These are phyloP conservation scores for Colletotrichum melonis DNA, from an alignment of 2,329 filamentous ascomycete species.

Conservation along the genomic window DNA sequence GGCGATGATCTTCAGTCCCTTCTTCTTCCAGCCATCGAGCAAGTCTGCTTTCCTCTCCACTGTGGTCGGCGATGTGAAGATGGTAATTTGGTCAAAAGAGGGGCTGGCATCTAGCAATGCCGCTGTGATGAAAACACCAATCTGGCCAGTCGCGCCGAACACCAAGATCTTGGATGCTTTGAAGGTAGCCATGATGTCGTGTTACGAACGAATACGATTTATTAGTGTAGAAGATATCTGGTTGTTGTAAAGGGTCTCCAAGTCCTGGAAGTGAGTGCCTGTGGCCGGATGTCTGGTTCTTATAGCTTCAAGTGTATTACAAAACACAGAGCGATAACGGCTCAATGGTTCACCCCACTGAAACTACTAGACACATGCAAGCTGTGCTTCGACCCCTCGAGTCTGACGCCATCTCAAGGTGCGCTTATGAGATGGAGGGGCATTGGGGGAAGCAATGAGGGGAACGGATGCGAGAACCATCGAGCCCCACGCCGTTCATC, in stretches of 20 bases:
- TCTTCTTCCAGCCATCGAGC: constrained; percentile 39
- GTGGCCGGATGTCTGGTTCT: background rate
- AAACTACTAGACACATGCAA: constrained; percentile 24
- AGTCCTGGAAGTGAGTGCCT: background rate
- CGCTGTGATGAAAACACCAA: constrained; percentile 54
- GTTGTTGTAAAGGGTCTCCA: background rate
- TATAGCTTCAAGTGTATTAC: constrained; percentile 12
- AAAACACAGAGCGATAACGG: constrained; percentile 19
- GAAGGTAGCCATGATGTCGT: constrained; percentile 20
- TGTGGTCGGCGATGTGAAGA: constrained; percentile 44
- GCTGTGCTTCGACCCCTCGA: constrained; percentile 17
- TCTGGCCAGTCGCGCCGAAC: constrained; percentile 55
- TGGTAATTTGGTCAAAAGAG: constrained; percentile 45
- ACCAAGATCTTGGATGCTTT: constrained; percentile 29
- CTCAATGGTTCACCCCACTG: constrained; percentile 10
- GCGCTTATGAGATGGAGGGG: constrained; percentile 19
- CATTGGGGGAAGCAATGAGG: constrained; percentile 1
- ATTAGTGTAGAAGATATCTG: background rate
- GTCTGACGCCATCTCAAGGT: constrained; percentile 28
- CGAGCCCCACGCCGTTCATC: constrained; percentile 5
- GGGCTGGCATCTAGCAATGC: constrained; percentile 49
- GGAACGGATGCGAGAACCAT: constrained; percentile 24
- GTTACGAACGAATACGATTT: background rate
- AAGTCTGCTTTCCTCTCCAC: constrained; percentile 37
- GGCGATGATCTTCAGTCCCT: constrained; percentile 40